Evolutionary conservation across 805 yeast species (phyloP).

Genomic region (Komagataella kurtzmanii): DNA sequence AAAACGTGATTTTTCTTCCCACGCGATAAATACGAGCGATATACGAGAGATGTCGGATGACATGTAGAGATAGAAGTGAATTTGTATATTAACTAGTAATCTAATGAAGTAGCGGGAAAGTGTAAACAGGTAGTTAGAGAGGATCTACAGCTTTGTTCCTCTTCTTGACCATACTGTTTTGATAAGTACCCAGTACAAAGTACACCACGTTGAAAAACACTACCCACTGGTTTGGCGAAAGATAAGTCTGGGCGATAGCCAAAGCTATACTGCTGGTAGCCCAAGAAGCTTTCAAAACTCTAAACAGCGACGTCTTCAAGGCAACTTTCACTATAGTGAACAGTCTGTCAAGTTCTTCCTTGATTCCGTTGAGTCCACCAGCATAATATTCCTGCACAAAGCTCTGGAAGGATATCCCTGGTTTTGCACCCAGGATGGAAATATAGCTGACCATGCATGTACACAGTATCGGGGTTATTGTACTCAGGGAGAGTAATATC

Average conservation of each 20-base stretch:
- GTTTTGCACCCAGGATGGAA: conserved; percentile 22
- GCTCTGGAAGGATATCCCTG: conserved; percentile 14
- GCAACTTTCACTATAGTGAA: conserved; percentile 14
- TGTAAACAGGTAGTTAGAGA: not conserved
- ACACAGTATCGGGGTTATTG: conserved; percentile 41
- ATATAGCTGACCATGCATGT: conserved; percentile 38
- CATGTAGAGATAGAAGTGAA: not conserved
- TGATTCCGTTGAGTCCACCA: conserved; percentile 5
- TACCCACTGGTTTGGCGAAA: conserved; percentile 51
- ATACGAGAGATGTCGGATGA: not conserved
- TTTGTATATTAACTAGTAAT: no score
- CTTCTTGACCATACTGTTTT: conserved; percentile 40
- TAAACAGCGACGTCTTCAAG: conserved; percentile 26
- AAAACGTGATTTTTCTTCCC: not conserved
- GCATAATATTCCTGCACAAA: conserved; percentile 2
- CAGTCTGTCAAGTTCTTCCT: conserved; percentile 5
- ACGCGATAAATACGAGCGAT: not conserved
- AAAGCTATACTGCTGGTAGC: conserved; percentile 38
- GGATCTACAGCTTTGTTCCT: conserved; percentile 1
- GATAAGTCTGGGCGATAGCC: conserved; percentile 40
- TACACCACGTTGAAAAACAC: conserved; percentile 45
- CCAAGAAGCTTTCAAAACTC: conserved; percentile 39
- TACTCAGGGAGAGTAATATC: conserved; percentile 33
- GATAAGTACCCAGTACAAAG: conserved; percentile 48
- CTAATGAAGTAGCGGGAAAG: not conserved